Evolutionary conservation across 2,329 filamentous ascomycete species (phyloP).

Genomic region (Penicillium sp.): DNA sequence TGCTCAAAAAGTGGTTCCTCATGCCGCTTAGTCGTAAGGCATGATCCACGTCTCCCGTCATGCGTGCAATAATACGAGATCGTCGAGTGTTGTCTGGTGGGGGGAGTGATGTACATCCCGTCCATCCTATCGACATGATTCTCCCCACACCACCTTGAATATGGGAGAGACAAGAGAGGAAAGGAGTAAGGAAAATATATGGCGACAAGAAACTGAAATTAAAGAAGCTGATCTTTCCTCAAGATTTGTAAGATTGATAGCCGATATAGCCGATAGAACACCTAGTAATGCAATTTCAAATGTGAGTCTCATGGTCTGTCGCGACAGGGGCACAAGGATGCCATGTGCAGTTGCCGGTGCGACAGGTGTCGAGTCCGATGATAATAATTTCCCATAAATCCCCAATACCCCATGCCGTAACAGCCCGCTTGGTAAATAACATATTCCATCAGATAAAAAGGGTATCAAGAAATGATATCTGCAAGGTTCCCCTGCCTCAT

Average conservation of each 20-base stretch:
- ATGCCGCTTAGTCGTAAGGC: slow-evolving; percentile 11
- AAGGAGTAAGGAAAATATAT: not conserved
- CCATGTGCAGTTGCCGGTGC: not conserved
- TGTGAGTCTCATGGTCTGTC: not conserved
- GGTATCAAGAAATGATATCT: slow-evolving; percentile 34
- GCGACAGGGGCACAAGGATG: not conserved
- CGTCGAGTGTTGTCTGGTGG: slow-evolving; percentile 2
- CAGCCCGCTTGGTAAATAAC: slow-evolving; percentile 18
- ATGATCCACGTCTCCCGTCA: slow-evolving; percentile 22
- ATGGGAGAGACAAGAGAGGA: not conserved
- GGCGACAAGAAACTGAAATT: not conserved
- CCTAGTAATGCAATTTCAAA: slow-evolving; percentile 19
- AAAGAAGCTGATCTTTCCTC: not conserved
- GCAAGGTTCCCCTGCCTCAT: slow-evolving; percentile 18
- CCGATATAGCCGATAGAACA: slow-evolving; percentile 10
- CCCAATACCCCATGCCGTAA: slow-evolving; percentile 8
- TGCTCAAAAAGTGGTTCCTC: slow-evolving; percentile 9
- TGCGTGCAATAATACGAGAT: slow-evolving; percentile 20
- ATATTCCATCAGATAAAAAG: slow-evolving; percentile 18
- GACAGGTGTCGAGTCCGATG: slow-evolving; percentile 1
- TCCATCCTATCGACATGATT: not conserved
- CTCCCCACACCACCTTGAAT: not conserved
- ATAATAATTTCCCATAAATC: slow-evolving; percentile 8
- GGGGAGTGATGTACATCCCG: not conserved
- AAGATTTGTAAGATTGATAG: not conserved